Evolutionary conservation across 768 basidiomycete species (phyloP).

Genomic region (Agrocybe pediades): DNA sequence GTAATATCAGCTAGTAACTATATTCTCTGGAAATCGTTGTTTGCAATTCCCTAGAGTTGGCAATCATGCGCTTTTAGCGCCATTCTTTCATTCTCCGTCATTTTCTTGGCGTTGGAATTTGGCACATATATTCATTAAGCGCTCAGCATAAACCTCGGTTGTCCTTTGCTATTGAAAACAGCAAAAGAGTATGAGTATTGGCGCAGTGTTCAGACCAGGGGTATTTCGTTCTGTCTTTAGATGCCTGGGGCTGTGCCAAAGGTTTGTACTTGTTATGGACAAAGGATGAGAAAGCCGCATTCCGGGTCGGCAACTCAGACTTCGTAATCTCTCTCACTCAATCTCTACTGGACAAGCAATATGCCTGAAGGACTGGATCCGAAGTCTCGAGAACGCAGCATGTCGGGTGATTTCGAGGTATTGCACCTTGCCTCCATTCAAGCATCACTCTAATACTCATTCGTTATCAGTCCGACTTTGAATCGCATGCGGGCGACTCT

Average conservation of each 20-base stretch:
- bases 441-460: slow-evolving; percentile 5
- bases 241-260: slow-evolving; percentile 9
- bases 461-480: slow-evolving; percentile 66
- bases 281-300: slow-evolving; percentile 11
- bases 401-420: slow-evolving; percentile 64
- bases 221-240: background rate
- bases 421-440: background rate
- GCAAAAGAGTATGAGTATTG: too few relatives aligned
- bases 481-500: slow-evolving; percentile 49
- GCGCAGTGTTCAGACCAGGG: background rate
- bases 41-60: too few relatives aligned
- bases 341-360: slow-evolving; percentile 33
- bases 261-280: slow-evolving; percentile 21
- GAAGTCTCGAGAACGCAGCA: slow-evolving; percentile 56
- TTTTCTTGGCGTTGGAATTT: too few relatives aligned
- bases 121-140: too few relatives aligned
- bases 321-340: slow-evolving; percentile 50
- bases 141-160: too few relatives aligned
- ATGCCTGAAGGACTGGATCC: slow-evolving; percentile 49
- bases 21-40: background rate
- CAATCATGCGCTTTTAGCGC: too few relatives aligned
- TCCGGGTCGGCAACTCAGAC: slow-evolving; percentile 16
- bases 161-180: too few relatives aligned
- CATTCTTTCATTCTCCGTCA: too few relatives aligned
- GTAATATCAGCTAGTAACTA: background rate